Evolutionary conservation across 768 basidiomycete species (phyloP).

Genomic region (Dacryopinax primogenitus): DNA sequence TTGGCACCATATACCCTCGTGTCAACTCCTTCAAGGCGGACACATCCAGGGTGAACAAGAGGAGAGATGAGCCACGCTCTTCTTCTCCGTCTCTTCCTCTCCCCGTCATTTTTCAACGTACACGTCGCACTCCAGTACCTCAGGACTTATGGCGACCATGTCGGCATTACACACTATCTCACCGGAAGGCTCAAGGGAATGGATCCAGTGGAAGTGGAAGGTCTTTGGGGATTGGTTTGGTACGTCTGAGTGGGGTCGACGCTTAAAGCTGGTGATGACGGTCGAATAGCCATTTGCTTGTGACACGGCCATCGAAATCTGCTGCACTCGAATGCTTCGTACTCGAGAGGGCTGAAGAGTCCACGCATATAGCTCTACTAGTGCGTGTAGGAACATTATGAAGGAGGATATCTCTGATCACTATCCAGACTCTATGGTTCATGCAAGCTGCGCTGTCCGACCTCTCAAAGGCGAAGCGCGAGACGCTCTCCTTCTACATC

Average conservation of each 20-base stretch:
- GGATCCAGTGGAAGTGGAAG: slow-evolving; percentile 56
- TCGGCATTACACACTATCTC: slow-evolving; percentile 80
- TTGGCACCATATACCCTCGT: background rate
- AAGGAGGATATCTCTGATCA: slow-evolving; percentile 9
- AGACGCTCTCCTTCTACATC: slow-evolving; percentile 69
- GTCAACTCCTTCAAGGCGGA: background rate
- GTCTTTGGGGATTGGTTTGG: slow-evolving; percentile 87
- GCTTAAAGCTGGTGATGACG: slow-evolving; percentile 16
- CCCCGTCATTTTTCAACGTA: slow-evolving; percentile 83
- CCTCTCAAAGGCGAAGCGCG: slow-evolving; percentile 43
- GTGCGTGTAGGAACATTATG: slow-evolving; percentile 40
- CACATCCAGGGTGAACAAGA: background rate
- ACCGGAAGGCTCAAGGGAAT: slow-evolving; percentile 58
- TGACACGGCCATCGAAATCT: slow-evolving; percentile 83
- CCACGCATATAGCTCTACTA: slow-evolving; percentile 89
- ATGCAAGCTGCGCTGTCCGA: slow-evolving; percentile 93
- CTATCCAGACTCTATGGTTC: slow-evolving; percentile 80
- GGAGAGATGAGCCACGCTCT: slow-evolving; percentile 41
- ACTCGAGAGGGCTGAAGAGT: slow-evolving; percentile 72
- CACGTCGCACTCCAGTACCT: slow-evolving; percentile 88
- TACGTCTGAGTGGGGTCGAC: slow-evolving; percentile 26
- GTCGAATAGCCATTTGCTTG: slow-evolving; percentile 66
- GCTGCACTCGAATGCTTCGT: slow-evolving; percentile 91
- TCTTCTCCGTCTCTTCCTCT: slow-evolving; percentile 82
- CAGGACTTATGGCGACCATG: slow-evolving; percentile 66